Evolutionary conservation across 2,329 filamentous ascomycete species (phyloP), one percentile per base, ranked within the genome.

Genomic region (Exophiala viscosa): DNA sequence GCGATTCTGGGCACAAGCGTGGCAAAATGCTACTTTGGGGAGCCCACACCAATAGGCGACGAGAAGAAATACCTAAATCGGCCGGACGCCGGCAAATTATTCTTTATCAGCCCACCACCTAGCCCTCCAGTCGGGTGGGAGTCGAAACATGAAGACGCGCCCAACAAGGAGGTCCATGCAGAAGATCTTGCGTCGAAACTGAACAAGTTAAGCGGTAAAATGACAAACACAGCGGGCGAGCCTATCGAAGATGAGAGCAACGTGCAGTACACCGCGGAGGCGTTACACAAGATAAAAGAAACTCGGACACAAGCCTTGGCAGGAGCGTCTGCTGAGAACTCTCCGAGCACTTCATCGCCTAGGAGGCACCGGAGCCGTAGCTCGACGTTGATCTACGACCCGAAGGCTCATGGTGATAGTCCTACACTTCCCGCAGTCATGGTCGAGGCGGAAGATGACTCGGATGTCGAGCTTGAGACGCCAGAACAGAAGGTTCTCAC

Each of bases 21-120:
- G 15, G 64, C 71, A 3, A 70, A 70, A 38, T 70, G 76, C 63
- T 77, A 81, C 70, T 82, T 82, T 60, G 79, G 80, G 60, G 66
- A 70, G 49, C 67, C 70, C 11, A 77, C 78, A 48, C 72, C 76
- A 7, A 69, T 77, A 46, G 60, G 64, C 36, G 56, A 65, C 52
- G 67, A 68, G 28, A 69, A 65, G 41, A 73, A 76, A 45, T 75
- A 80, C 50, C 72, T 83, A 8, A 70, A 79, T 52, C 74, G 76
- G 4, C 83, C 83, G 1, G 77, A 83, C 50, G 71, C 74, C 45
- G 76, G 81, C 53, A 84, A 83, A 64, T 70, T 85, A 40, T 85
- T 85, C 74, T 85, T 86, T 68, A 85, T 86, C 68, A 78, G 74
- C 40, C 83, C 83, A 46, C 83, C 83, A 10, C 83, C 83, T 0